phyloP scores from a whole-genome alignment of 371 early-diverging fungal species.

The Mortierella sp. region DNA sequence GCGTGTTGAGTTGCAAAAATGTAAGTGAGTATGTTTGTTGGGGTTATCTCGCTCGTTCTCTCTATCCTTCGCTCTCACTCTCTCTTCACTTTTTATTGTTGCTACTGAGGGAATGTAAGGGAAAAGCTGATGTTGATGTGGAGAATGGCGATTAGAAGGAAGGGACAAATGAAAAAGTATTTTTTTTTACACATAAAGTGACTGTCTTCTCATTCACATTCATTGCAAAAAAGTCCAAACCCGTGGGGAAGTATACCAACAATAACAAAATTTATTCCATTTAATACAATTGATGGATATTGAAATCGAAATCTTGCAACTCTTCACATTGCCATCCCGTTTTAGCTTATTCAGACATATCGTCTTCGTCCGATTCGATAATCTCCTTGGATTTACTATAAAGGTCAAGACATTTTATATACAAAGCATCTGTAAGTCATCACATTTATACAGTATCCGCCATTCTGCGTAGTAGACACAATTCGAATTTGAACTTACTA shows the following conservation, averaged over 20 bases:
- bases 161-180: too few relatives aligned
- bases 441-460: too few relatives aligned
- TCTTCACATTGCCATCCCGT: background rate
- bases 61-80: background rate
- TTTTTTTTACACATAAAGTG: background rate
- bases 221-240: too few relatives aligned
- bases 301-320: background rate
- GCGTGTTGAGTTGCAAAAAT: slow-evolving; percentile 7
- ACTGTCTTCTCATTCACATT: background rate
- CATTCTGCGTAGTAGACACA: background rate
- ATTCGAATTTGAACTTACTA: slow-evolving; percentile 26
- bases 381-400: slow-evolving; percentile 55
- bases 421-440: background rate
- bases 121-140: background rate
- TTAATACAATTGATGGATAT: background rate
- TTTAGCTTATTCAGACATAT: slow-evolving; percentile 38
- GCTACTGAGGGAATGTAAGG: background rate
- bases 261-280: background rate
- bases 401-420: background rate
- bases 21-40: background rate
- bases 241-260: background rate
- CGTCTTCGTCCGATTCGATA: slow-evolving; percentile 52
- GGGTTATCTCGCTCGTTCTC: background rate
- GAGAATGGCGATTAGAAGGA: too few relatives aligned
- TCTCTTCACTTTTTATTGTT: background rate